These are phyloP conservation scores for Diplodia seriata DNA, from an alignment of 2,329 filamentous ascomycete genomes.

Conservation along the genomic window DNA sequence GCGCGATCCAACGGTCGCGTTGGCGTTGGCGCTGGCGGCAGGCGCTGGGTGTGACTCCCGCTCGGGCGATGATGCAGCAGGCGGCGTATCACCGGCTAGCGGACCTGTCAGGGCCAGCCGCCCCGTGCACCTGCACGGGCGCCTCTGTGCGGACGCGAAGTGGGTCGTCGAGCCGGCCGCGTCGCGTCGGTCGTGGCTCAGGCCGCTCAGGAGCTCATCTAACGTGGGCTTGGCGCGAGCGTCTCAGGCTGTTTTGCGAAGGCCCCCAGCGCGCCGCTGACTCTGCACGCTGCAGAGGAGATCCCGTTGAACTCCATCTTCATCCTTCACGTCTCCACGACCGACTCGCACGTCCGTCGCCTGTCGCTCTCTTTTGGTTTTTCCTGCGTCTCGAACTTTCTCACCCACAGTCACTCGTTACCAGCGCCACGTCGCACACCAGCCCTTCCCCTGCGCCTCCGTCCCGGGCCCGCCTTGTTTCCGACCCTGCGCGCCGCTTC, in stretches of 20 bases:
- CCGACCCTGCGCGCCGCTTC: constrained; percentile 30
- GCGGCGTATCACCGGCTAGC: constrained; percentile 8
- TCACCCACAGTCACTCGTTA: constrained; percentile 49
- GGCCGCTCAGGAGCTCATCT: constrained; percentile 31
- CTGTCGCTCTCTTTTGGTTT: constrained; percentile 24
- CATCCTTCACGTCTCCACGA: constrained; percentile 29
- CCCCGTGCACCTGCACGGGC: neutral
- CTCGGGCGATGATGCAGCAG: constrained; percentile 9
- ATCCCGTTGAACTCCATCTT: constrained; percentile 26
- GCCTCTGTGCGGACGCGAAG: constrained; percentile 13
- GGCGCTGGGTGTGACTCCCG: neutral
- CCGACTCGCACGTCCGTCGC: constrained; percentile 24
- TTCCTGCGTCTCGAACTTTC: constrained; percentile 20
- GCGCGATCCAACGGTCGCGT: constrained; percentile 8
- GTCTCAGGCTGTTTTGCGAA: constrained; percentile 28
- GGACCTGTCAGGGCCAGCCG: constrained; percentile 16
- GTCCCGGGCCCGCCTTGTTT: constrained; percentile 33
- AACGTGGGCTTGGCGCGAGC: constrained; percentile 25
- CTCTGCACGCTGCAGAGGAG: constrained; percentile 29
- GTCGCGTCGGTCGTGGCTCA: constrained; percentile 25
- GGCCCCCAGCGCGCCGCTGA: constrained; percentile 28
- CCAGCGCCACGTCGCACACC: constrained; percentile 33
- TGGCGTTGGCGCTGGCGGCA: constrained; percentile 7
- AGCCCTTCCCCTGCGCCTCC: constrained; percentile 34
- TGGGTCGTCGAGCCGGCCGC: constrained; percentile 9